Evolutionary conservation across 1,139 yeast species (phyloP).

Genomic region (Candida sanyaensis): DNA sequence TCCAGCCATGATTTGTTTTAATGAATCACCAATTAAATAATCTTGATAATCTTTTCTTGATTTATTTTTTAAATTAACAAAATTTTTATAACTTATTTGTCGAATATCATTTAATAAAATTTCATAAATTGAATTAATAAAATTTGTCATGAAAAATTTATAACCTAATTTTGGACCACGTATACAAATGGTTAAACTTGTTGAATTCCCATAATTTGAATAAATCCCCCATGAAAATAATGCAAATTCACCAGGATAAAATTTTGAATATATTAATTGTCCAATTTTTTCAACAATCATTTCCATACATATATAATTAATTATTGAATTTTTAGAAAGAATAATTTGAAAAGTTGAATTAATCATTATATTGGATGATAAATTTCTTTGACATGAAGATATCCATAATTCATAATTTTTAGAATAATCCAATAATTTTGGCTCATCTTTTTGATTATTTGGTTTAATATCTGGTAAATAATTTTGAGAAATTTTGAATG

Average conservation of each 20-base stretch:
- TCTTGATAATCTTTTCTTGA: slow-evolving; percentile 45
- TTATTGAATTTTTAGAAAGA: slow-evolving; percentile 27
- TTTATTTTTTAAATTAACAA: slow-evolving; percentile 44
- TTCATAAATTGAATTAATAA: slow-evolving; percentile 21
- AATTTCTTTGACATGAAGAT: not conserved
- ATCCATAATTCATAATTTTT: slow-evolving; percentile 52
- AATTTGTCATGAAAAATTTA: slow-evolving; percentile 21
- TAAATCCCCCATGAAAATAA: slow-evolving; percentile 57
- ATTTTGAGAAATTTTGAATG: slow-evolving; percentile 1
- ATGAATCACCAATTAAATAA: slow-evolving; percentile 38
- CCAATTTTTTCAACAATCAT: slow-evolving; percentile 49
- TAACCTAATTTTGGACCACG: slow-evolving; percentile 50
- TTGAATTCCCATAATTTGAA: slow-evolving; percentile 52
- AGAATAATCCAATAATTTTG: slow-evolving; percentile 18
- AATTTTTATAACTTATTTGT: slow-evolving; percentile 26
- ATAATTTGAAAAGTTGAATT: slow-evolving; percentile 48
- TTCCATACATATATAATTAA: slow-evolving; percentile 46
- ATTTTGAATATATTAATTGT: slow-evolving; percentile 29
- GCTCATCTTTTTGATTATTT: slow-evolving; percentile 6
- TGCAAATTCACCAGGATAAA: slow-evolving; percentile 53
- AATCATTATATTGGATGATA: slow-evolving; percentile 25
- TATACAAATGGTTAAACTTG: slow-evolving; percentile 48
- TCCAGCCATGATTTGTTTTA: slow-evolving; percentile 47
- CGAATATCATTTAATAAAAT: slow-evolving; percentile 14
- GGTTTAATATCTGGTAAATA: not conserved